Percentiles rank a stretch among this genome's conserved stretches.
Conservation (phyloP, 73 alveolate genomes). For the Paramecium caudatum region DNA sequence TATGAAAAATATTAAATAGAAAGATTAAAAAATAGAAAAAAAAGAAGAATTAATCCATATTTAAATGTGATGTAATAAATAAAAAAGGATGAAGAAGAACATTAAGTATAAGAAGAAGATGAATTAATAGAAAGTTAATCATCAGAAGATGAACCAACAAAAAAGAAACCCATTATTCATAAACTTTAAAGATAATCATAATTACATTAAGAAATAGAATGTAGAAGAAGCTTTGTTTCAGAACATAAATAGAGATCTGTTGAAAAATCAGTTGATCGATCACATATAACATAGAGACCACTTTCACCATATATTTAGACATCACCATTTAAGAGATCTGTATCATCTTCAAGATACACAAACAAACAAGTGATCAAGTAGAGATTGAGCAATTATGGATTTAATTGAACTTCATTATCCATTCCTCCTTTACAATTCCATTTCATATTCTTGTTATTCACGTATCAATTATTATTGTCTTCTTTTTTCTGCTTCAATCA, state of each 20-base stretch:
- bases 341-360: conserved; percentile 17
- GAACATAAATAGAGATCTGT: conserved; percentile 9
- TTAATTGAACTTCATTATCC: background rate
- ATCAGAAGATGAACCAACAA: background rate
- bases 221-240: conserved; percentile 32
- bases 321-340: conserved; percentile 33
- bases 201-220: conserved; percentile 27
- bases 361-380: background rate
- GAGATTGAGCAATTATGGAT: conserved; percentile 37
- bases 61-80: background rate
- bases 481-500: background rate
- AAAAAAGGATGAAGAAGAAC: conserved; percentile 62
- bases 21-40: conserved; percentile 39
- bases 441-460: conserved; percentile 1
- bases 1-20: conserved; percentile 13
- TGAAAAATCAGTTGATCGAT: conserved; percentile 15
- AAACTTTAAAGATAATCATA: conserved; percentile 1
- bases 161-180: background rate
- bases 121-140: conserved; percentile 28
- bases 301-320: conserved; percentile 27
- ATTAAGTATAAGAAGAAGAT: conserved; percentile 45
- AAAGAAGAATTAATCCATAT: background rate
- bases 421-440: background rate
- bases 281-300: conserved; percentile 33
- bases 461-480: background rate